phyloP scores from a whole-genome alignment of 352 stramenopile species.

The Lagenidium giganteum region DNA sequence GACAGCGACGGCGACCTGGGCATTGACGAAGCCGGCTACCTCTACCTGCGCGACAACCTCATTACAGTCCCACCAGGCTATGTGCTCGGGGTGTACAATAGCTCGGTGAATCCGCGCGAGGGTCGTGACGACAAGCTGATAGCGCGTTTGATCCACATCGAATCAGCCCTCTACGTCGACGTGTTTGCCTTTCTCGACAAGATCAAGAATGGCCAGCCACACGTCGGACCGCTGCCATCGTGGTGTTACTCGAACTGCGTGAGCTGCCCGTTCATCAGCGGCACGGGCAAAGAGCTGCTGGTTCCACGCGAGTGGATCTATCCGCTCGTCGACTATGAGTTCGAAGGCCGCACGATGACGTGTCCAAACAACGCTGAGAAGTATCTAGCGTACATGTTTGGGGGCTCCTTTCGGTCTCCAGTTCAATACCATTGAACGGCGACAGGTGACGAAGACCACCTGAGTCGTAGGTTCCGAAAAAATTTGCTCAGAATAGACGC shows the following conservation, averaged over 20 bases:
- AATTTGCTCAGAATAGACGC: too few species aligned
- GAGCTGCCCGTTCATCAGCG: conserved; percentile 1
- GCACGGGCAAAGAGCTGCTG: conserved; percentile 6
- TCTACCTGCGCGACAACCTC: conserved; percentile 4
- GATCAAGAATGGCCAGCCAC: too few species aligned
- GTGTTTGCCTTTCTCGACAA: conserved; percentile 28
- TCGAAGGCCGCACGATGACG: conserved; percentile 14
- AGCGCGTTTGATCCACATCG: conserved; percentile 13
- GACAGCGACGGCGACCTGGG: conserved; percentile 25
- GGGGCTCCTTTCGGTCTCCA: not conserved
- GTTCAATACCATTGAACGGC: too few species aligned
- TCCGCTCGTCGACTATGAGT: conserved; percentile 16
- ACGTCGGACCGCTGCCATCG: conserved; percentile 16
- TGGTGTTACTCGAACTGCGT: conserved; percentile 19
- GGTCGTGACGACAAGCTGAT: conserved; percentile 19
- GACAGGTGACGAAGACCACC: too few species aligned
- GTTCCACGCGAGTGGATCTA: conserved; percentile 23
- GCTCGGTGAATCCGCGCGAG: conserved; percentile 8
- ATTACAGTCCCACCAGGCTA: conserved; percentile 16
- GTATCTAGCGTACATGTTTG: conserved; percentile 21
- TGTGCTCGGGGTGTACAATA: conserved; percentile 15
- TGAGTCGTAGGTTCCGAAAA: too few species aligned
- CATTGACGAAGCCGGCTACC: conserved; percentile 12
- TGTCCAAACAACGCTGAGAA: conserved; percentile 17
- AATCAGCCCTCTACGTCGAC: conserved; percentile 21